Percentiles rank a stretch among this genome's conserved stretches.
Conservation (phyloP, 2,329 filamentous ascomycete species). For the Calonectria naviculata region DNA sequence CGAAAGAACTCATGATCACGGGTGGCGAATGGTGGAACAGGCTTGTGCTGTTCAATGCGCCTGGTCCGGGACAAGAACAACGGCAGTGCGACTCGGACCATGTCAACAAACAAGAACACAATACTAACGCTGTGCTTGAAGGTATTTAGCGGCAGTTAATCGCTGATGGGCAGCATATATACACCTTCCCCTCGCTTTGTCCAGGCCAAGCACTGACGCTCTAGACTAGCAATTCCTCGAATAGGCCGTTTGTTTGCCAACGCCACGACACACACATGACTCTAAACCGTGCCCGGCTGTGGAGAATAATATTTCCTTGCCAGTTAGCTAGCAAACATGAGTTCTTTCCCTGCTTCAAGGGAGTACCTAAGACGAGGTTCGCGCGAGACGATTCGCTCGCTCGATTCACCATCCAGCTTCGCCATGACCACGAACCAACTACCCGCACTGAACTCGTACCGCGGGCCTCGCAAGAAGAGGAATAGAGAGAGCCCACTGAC, state of each 20-base stretch:
- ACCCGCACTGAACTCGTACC: not conserved
- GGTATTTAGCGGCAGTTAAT: not conserved
- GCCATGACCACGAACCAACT: not conserved
- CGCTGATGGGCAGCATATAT: not conserved
- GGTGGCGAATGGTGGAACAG: not conserved
- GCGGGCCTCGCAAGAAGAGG: not conserved
- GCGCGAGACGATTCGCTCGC: constrained; percentile 1
- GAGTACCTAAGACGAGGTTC: not conserved
- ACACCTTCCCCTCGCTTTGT: not conserved
- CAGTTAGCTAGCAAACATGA: not conserved
- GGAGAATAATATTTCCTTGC: not conserved
- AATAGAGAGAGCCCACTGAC: not conserved
- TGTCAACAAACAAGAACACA: constrained; percentile 2
- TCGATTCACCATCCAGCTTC: not conserved
- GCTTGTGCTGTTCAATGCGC: not conserved
- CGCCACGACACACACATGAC: not conserved
- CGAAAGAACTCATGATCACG: constrained; percentile 8
- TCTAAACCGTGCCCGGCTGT: not conserved
- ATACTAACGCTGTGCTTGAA: not conserved
- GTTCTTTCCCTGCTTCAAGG: not conserved
- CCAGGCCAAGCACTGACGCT: no score
- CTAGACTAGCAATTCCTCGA: not conserved
- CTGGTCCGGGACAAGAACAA: not conserved
- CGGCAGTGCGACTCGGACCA: not conserved
- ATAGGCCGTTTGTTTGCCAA: not conserved